A percentile compares a stretch with the other conserved stretches of the same genome.
Conservation (phyloP, 768 basidiomycete species). For the Crucibulum laeve region DNA sequence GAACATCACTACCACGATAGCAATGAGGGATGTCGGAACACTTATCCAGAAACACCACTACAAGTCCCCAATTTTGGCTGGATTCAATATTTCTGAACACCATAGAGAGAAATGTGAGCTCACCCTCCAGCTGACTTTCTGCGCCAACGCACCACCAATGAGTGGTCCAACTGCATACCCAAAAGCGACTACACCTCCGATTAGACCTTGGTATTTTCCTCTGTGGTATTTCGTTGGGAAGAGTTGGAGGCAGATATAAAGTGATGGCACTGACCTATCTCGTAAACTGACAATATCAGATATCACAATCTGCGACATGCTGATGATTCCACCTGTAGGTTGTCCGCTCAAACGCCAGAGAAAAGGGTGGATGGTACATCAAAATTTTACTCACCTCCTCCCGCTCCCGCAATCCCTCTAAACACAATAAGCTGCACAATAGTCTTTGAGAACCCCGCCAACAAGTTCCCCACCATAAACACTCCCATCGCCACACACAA, state of each 20-base stretch:
- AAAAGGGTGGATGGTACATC: background rate
- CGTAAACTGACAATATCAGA: conserved; percentile 71
- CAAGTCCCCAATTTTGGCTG: background rate
- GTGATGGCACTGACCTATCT: conserved; percentile 39
- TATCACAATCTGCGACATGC: conserved; percentile 67
- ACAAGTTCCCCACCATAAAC: conserved; percentile 63
- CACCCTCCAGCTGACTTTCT: conserved; percentile 62
- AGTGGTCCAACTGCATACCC: conserved; percentile 67
- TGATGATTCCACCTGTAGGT: conserved; percentile 52
- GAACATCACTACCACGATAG: conserved; percentile 53
- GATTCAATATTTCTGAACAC: background rate
- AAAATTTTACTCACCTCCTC: conserved; percentile 39
- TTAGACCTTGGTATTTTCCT: conserved; percentile 77
- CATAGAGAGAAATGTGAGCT: conserved; percentile 10
- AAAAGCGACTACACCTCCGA: conserved; percentile 50
- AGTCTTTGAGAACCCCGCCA: conserved; percentile 60
- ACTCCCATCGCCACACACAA: conserved; percentile 55
- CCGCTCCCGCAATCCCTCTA: conserved; percentile 63
- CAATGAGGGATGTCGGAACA: conserved; percentile 51
- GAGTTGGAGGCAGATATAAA: background rate
- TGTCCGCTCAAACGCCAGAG: conserved; percentile 1
- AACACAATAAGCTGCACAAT: conserved; percentile 69
- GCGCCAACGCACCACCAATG: conserved; percentile 59
- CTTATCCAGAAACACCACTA: conserved; percentile 79
- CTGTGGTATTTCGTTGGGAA: conserved; percentile 22